Evolutionary conservation across 768 basidiomycete genomes (phyloP), one percentile per base, ranked within the genome.

Genomic region (Tricholoma hemisulphureum): DNA sequence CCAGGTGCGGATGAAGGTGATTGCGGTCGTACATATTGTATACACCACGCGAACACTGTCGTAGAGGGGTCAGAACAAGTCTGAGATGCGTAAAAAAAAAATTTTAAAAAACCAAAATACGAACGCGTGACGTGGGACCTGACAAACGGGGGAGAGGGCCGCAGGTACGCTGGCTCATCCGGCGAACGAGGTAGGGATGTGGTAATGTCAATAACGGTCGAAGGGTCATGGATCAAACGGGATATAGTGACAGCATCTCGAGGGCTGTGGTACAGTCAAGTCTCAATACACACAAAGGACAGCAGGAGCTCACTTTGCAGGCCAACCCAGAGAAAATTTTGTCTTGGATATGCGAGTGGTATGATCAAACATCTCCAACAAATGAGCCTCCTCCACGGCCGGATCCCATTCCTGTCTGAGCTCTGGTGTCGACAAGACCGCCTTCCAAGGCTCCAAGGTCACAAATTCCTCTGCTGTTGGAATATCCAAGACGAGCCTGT

Each of bases 231-330:
- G 66, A 91, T 87, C 34, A 91, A 85, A 58, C 91, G 85, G 45
- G 93, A 91, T 64, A 99, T 95, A 14, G 93, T 96, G 41, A 99
- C 89, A 13, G 94, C 87, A 66, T 99, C 96, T 63, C 96, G 80
- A 3, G 96, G 96, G 68, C 93, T 96, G 63, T 31, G 63, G 58
- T 50, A 56, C 29, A 23, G 41, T 56, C 26, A 52, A 55, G 37
- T 34, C 23, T 35, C 21, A 52, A 16, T 21, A 14, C 34, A 60
- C 20, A 59, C 5, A 41, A 31, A 21, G 4, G 50, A 53, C 11
- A 56, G 11, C 43, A 31, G 35, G 45, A 39, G 81, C 93, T 66
- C 68, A 96, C 95, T 89, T 95, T 56, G 94, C 95, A 56, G 96
- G 96, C 96, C 96, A 99, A 1, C 96, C 96, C 9, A 99, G 74